A percentile compares a stretch with the other conserved stretches of the same genome.
Conservation (phyloP, 345 rosid genomes). For the Aethionema arabicum region DNA sequence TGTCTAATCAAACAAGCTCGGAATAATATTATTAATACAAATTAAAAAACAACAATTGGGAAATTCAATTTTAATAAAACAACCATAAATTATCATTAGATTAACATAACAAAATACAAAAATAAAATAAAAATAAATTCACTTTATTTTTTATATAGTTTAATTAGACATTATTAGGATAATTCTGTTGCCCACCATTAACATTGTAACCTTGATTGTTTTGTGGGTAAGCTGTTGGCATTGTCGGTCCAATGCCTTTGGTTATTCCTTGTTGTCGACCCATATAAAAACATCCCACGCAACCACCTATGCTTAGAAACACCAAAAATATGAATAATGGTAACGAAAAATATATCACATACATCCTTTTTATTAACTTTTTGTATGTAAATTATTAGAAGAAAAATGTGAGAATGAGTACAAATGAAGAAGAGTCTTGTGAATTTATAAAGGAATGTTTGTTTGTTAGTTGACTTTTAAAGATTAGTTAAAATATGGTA, state of each 20-base stretch:
- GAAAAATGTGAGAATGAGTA: not conserved
- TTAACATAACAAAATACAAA: no score
- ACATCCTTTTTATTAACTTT: conserved; percentile 9
- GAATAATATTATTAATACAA: no score
- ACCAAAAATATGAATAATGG: conserved; percentile 32
- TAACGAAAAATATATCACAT: conserved; percentile 20
- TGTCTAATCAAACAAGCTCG: no score
- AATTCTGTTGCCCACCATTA: not conserved
- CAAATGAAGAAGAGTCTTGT: not conserved
- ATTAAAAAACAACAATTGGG: no score
- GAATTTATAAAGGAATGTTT: conserved; percentile 1
- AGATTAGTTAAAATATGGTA: conserved; percentile 2
- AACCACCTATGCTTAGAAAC: conserved; percentile 24
- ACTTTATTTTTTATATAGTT: no score
- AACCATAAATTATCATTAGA: no score
- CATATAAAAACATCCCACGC: conserved; percentile 34
- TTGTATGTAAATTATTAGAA: not conserved
- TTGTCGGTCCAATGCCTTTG: not conserved
- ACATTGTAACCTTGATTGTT: conserved; percentile 25
- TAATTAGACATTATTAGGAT: conserved; percentile 1
- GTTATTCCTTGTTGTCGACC: conserved; percentile 25
- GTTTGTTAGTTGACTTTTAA: not conserved
- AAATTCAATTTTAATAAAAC: no score
- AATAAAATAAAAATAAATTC: no score
- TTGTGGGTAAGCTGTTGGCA: conserved; percentile 30